A percentile compares a stretch with the other conserved stretches of the same genome.
These are phyloP conservation scores for Sugiyamaella floridensis DNA, from an alignment of 805 yeast genomes.

Conservation along the genomic window DNA sequence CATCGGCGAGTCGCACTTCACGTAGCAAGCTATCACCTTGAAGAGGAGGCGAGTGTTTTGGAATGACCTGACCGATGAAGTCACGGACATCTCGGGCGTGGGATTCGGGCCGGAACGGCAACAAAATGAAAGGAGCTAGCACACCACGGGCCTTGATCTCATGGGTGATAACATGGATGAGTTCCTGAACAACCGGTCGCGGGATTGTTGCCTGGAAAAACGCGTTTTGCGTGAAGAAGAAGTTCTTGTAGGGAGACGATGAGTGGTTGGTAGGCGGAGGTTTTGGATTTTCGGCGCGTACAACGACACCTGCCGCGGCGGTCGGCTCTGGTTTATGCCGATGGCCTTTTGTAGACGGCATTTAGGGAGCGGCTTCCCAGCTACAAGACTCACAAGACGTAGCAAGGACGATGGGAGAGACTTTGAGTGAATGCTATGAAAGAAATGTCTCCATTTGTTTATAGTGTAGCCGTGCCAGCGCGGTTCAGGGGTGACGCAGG, in stretches of 20 bases:
- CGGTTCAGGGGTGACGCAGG: too few species aligned
- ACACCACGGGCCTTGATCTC: conserved; percentile 57
- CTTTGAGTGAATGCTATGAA: too few species aligned
- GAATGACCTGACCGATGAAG: conserved; percentile 54
- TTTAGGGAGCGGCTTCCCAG: not conserved
- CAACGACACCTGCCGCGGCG: not conserved
- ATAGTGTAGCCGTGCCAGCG: too few species aligned
- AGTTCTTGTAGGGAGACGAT: conserved; percentile 11
- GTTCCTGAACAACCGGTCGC: conserved; percentile 43
- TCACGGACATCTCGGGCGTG: conserved; percentile 45
- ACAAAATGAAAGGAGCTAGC: conserved; percentile 62
- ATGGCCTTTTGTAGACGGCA: not conserved
- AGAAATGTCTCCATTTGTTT: too few species aligned
- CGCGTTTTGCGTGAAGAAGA: conserved; percentile 22
- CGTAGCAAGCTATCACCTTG: conserved; percentile 38
- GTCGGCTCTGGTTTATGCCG: not conserved
- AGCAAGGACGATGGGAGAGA: too few species aligned
- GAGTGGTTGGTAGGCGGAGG: not conserved
- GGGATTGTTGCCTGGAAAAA: conserved; percentile 19
- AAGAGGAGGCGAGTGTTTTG: conserved; percentile 47
- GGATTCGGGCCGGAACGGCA: conserved; percentile 71
- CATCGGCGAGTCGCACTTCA: conserved; percentile 49
- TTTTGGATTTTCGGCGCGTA: not conserved
- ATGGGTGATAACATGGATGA: conserved; percentile 63
- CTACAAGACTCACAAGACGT: too few species aligned